Evolutionary conservation across 1,284 basidiomycete species (phyloP), one percentile per base, ranked within the genome.

Genomic region (Melampsora americana): DNA sequence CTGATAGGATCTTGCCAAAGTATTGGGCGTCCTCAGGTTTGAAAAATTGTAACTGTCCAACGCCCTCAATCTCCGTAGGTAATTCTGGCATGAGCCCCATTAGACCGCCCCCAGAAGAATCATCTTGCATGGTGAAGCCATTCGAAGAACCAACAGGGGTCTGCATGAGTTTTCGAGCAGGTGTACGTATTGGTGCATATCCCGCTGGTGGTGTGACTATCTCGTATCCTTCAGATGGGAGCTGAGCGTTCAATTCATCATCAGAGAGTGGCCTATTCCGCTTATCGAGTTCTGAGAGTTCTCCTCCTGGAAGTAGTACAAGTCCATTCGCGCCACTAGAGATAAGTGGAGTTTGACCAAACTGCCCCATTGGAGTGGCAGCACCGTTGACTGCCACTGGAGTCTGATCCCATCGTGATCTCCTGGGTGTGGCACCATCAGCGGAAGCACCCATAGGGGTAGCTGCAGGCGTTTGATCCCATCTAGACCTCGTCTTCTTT

Each of bases 31-130:
- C 96, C 84, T 99, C 96, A 0, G 92, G 87, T 84, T 99, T 99
- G 88, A 99, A 95, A 85, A 98, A 99, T 6, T 94, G 93, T 44
- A 99, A 88, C 80, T 91, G 93, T 44, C 96, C 96, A 56, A 99
- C 95, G 59, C 96, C 96, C 56, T 95, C 95, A 79, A 99, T 98
- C 83, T 99, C 95, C 1, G 95, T 99, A n/a, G 95, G 95, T 32
- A 99, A 85, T 79, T 96, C 93, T 4, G 94, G 92, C 30, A 85
- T 82, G 77, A 87, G 83, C 59, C 97, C 92, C 77, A 93, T 92
- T 0, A 92, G 91, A 0, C 93, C 90, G 0, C 89, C 87, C 2
- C 93, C 92, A 79, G 94, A 92, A 5, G 91, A 91, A 78, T 95
- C 90, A 78, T 97, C 94, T 84, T 95, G 93, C 80, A 97, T 96